phyloP scores from a whole-genome alignment of 23 red algal species.

The Cyanidiococcus yangmingshanensis region DNA sequence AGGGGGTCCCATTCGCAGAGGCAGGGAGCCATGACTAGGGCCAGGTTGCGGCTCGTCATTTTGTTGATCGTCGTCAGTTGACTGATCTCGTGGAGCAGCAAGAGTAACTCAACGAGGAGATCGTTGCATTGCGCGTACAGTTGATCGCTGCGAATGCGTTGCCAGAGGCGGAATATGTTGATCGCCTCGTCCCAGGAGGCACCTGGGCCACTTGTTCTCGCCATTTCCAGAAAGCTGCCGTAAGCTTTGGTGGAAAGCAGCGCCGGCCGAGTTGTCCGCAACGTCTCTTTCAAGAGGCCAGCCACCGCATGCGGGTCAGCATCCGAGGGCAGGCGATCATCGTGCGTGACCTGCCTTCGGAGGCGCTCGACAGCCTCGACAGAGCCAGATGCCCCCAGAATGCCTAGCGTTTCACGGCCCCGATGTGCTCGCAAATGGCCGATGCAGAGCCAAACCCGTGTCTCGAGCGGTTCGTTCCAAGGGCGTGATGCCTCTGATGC shows the following conservation, averaged over 20 bases:
- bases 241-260: neutral
- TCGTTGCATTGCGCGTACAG: neutral
- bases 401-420: neutral
- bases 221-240: neutral
- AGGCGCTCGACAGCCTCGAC: neutral
- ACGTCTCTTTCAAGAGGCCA: slow-evolving; percentile 11
- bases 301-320: neutral
- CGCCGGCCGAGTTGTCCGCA: neutral
- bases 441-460: neutral
- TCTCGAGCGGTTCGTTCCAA: neutral
- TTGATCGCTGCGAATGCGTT: neutral
- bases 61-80: slow-evolving; percentile 7
- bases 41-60: slow-evolving; percentile 30
- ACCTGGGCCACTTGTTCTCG: neutral
- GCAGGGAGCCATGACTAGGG: slow-evolving; percentile 20
- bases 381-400: slow-evolving; percentile 8
- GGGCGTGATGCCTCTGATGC: neutral
- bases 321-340: neutral
- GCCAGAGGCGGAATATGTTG: slow-evolving; percentile 17
- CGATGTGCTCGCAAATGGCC: neutral
- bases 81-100: slow-evolving; percentile 11
- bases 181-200: slow-evolving; percentile 14
- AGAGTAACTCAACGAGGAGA: neutral
- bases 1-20: slow-evolving; percentile 24
- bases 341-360: neutral